A percentile compares a stretch with the other conserved stretches of the same genome.
Conservation (phyloP, 345 rosid genomes). For the Viola odorata region DNA sequence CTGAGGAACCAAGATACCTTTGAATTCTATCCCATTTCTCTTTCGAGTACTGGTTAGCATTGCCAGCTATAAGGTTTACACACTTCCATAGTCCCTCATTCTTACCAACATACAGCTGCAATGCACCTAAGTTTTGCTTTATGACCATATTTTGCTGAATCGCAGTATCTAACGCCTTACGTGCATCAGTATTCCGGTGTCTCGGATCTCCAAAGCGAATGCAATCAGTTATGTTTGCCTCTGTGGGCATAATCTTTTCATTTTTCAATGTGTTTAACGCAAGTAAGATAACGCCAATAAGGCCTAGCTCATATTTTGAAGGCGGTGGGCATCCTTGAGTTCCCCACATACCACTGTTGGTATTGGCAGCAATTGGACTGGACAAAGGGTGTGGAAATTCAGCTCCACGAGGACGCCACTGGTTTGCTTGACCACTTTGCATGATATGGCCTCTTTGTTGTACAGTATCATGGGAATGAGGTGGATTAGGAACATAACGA, state of each 20-base stretch:
- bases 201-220: slow-evolving; percentile 66
- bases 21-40: slow-evolving; percentile 60
- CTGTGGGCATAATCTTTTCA: slow-evolving; percentile 67
- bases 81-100: slow-evolving; percentile 73
- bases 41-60: slow-evolving; percentile 51
- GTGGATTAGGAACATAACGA: slow-evolving; percentile 25
- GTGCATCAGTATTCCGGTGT: slow-evolving; percentile 48
- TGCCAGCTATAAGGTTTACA: slow-evolving; percentile 62
- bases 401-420: slow-evolving; percentile 25
- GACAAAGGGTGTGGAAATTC: slow-evolving; percentile 26
- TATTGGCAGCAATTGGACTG: slow-evolving; percentile 16
- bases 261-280: slow-evolving; percentile 62
- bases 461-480: slow-evolving; percentile 25
- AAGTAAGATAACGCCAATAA: slow-evolving; percentile 62
- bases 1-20: slow-evolving; percentile 49
- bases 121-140: slow-evolving; percentile 45
- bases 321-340: slow-evolving; percentile 48
- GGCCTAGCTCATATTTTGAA: slow-evolving; percentile 68
- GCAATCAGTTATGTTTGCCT: slow-evolving; percentile 67
- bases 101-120: slow-evolving; percentile 61
- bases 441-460: slow-evolving; percentile 25
- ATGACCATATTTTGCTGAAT: slow-evolving; percentile 58
- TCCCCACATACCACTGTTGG: slow-evolving; percentile 41
- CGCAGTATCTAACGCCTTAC: slow-evolving; percentile 65
- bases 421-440: slow-evolving; percentile 25